Percentiles rank a stretch among this genome's conserved stretches.
Conservation (phyloP, 805 yeast genomes). For the Blastobotrys terrestris region DNA sequence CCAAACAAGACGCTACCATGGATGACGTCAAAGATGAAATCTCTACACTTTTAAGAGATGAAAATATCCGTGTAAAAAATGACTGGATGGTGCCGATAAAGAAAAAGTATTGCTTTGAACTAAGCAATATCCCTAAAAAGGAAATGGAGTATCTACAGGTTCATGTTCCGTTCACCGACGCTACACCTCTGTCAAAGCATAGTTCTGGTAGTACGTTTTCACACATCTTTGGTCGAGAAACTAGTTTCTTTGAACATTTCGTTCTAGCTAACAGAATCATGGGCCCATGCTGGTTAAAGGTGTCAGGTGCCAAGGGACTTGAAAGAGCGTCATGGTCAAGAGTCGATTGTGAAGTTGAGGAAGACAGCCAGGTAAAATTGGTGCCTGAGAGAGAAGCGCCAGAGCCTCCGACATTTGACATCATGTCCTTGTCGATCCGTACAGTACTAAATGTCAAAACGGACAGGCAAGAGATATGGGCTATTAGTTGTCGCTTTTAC, state of each 20-base stretch:
- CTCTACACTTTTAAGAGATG: conserved; percentile 56
- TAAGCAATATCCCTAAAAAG: conserved; percentile 62
- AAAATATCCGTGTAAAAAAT: conserved; percentile 37
- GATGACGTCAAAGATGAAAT: conserved; percentile 76
- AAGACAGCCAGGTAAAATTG: conserved; percentile 6
- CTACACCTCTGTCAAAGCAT: conserved; percentile 44
- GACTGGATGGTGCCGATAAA: conserved; percentile 65
- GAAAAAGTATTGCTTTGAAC: conserved; percentile 85
- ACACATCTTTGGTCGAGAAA: conserved; percentile 71
- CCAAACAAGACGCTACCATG: conserved; percentile 36
- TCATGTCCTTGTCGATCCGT: conserved; percentile 71
- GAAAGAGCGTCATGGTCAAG: conserved; percentile 69
- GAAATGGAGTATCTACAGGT: conserved; percentile 77
- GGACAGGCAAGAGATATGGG: conserved; percentile 80
- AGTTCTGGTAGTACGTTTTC: conserved; percentile 70
- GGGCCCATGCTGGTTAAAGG: conserved; percentile 97
- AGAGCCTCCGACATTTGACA: conserved; percentile 60
- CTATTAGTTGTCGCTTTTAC: conserved; percentile 72
- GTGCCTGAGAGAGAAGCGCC: conserved; percentile 33
- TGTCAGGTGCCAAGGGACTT: conserved; percentile 53
- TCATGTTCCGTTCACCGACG: conserved; percentile 50
- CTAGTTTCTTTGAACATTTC: conserved; percentile 77
- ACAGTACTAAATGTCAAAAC: conserved; percentile 69
- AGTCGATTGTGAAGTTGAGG: conserved; percentile 14
- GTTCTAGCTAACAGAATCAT: conserved; percentile 74